Percentiles rank a stretch among this genome's conserved stretches.
Evolutionary conservation across 148 eudicot species (phyloP).

Genomic region (Vaccinium darrowii): DNA sequence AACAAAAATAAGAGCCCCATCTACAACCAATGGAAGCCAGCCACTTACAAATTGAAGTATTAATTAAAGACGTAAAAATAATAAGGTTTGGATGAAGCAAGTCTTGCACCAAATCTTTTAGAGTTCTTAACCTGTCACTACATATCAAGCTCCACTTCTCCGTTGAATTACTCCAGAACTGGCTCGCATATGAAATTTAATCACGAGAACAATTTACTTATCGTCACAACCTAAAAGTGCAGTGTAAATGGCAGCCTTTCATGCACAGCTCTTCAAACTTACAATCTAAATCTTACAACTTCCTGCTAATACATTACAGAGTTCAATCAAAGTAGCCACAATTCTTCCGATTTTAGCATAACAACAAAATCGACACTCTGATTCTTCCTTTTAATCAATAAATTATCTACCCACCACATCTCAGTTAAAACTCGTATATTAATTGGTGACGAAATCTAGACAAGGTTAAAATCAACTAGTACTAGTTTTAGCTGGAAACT

Average conservation of each 20-base stretch:
- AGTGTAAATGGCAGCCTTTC: neutral
- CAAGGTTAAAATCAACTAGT: neutral
- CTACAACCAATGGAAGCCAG: too few species aligned
- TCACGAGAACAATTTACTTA: neutral
- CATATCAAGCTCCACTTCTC: neutral
- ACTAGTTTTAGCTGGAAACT: neutral
- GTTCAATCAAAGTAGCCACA: neutral
- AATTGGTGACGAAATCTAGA: neutral
- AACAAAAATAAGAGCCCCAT: too few species aligned
- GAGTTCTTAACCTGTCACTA: neutral
- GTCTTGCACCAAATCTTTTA: neutral
- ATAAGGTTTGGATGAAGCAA: neutral
- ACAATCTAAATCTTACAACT: neutral
- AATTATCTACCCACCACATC: neutral
- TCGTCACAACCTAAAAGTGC: neutral
- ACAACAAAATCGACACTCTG: neutral
- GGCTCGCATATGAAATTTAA: neutral
- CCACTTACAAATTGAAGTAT: too few species aligned
- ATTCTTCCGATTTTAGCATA: slow-evolving; percentile 8
- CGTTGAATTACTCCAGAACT: neutral
- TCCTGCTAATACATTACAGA: neutral
- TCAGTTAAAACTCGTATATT: neutral
- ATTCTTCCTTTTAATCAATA: neutral
- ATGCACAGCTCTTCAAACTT: neutral
- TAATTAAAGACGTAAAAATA: neutral